Evolutionary conservation across 176 grass and related monocot species (phyloP), one percentile per base, ranked within the genome.

Genomic region (Eleusine indica): DNA sequence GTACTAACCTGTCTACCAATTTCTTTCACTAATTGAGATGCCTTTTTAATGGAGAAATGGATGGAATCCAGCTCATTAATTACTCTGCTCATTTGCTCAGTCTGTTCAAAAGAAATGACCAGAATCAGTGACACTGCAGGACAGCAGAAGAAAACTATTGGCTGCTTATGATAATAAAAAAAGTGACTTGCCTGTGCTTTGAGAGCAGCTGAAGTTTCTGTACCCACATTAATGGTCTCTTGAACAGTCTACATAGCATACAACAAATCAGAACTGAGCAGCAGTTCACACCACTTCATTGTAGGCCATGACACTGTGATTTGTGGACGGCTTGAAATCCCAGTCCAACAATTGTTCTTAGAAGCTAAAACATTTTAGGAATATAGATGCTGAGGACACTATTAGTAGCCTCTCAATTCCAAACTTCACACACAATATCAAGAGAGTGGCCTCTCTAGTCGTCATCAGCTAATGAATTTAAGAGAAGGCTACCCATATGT

Each of bases 1-100:
- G 14, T 32, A 80, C 70, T 80, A 66, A 93, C 92, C 90, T 94
- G 92, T 79, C 91, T 92, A 80, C 95, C 92, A 47, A 98, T 91
- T 90, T 98, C 95, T 84, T 95, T 98, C 83, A 95, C 92, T 75
- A 98, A 78, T 58, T 95, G 48, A n/a, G 95, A 93, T 80, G 95
- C 92, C 73, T 95, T 98, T 78, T 98, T 98, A 54, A 98, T 87
- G 61, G 92, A 98, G 86, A 98, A 98, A 91, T 98, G 95, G 42
- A 98, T 98, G 19, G 95, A 98, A 57, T 98, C 95, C 73, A 98
- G 85, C 85, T 98, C 95, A 80, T 98, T 98, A 51, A 98, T 87
- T 80, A 95, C 69, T 85, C 92, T 89, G 82, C 90, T 95, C 95
- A 95, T 98, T 98, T 98, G 95, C 46, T 95, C 95, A 22, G 95